Evolutionary conservation across 768 basidiomycete genomes (phyloP), one percentile per base, ranked within the genome.

Genomic region (Hygrophorus pudorinus): DNA sequence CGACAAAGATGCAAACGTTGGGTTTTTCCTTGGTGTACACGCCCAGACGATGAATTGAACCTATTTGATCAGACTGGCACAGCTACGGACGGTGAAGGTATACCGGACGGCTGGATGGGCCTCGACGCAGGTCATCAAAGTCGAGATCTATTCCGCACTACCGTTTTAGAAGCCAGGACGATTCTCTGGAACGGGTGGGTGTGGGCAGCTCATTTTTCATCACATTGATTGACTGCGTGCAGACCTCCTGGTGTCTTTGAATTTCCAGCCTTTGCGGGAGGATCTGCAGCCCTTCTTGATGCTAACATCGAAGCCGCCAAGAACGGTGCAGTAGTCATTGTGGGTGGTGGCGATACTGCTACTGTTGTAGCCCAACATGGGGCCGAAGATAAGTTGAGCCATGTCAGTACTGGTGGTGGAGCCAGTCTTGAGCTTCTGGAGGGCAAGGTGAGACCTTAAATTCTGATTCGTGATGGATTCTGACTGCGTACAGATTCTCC

Each of bases 211-310:
- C 20, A 5, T 41, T 33, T 32, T 21, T 37, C 10, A 16, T 5
- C 21, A 37, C 44, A 10, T 29, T 14, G 21, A 28, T 41, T 38
- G 7, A 29, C 18, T 11, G 10, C 24, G 43, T 13, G 8, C 58
- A 97, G 94, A 30, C 94, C 96, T 33, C 85, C 93, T 29, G 94
- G 94, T 54, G 94, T 99, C 31, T 99, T 99, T 63, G 94, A 99
- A 64, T 94, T 96, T 72, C 79, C 87, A 31, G 78, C 79, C 14
- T 99, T 99, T 56, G 84, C 92, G 0, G 70, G 67, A 29, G 93
- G 93, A 33, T 96, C 93, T 4, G 76, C 79, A 58, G 64, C 80
- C 9, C 79, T 96, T 34, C 79, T 98, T 18, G 79, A 89, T 39
- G 90, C 87, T 24, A 79, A 77, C 56, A 76, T 94, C 55, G 81